These are phyloP conservation scores for Fagopyrum tataricum DNA, from an alignment of 148 eudicot species.

Conservation along the genomic window DNA sequence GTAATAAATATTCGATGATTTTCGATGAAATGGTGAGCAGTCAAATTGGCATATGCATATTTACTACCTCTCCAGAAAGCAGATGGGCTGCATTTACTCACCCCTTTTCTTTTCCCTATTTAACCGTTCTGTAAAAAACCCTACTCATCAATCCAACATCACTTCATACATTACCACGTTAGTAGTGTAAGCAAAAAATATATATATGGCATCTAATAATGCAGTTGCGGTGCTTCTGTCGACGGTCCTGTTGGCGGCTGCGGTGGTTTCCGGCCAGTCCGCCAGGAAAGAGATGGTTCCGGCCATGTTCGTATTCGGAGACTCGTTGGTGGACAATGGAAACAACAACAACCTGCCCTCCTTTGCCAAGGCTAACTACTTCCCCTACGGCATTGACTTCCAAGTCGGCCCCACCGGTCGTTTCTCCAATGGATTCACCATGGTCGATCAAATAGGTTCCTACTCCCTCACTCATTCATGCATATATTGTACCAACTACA, in stretches of 20 bases:
- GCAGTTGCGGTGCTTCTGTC: not conserved
- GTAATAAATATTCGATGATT: too few relatives aligned
- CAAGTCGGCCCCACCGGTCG: slow-evolving; percentile 83
- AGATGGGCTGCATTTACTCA: too few relatives aligned
- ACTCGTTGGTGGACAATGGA: slow-evolving; percentile 87
- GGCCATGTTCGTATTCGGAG: slow-evolving; percentile 84
- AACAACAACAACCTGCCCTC: slow-evolving; percentile 76
- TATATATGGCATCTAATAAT: not conserved
- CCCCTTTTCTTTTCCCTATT: too few relatives aligned
- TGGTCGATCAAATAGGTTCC: slow-evolving; percentile 83
- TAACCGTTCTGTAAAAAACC: too few relatives aligned
- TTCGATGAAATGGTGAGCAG: too few relatives aligned
- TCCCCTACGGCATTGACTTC: slow-evolving; percentile 87
- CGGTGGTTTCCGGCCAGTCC: not conserved
- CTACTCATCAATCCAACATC: too few relatives aligned
- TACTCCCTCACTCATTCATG: too few relatives aligned
- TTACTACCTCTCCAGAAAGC: too few relatives aligned
- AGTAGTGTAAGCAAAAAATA: not conserved
- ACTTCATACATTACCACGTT: too few relatives aligned
- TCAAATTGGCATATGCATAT: too few relatives aligned
- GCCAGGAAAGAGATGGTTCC: slow-evolving; percentile 43
- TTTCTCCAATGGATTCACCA: slow-evolving; percentile 87
- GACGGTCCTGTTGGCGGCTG: not conserved
- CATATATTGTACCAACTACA: not conserved
- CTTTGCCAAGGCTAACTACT: slow-evolving; percentile 85